Conservation (phyloP, 78 protist species). For the Dictyostelium firmibasis region DNA sequence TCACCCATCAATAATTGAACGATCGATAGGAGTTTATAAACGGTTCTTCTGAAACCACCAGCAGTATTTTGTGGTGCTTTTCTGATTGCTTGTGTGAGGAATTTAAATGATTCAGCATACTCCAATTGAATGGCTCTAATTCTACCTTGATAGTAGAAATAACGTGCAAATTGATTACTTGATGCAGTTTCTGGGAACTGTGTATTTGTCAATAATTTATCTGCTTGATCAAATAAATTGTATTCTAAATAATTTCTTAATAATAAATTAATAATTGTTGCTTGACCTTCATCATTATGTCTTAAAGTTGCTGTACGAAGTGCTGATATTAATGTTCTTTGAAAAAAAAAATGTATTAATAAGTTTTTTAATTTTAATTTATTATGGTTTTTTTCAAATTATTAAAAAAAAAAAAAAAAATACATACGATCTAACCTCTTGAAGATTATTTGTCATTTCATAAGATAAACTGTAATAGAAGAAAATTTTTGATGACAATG, state of each 20-base stretch:
- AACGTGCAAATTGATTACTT: constrained; percentile 92
- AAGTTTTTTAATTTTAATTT: neutral
- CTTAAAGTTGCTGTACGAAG: constrained; percentile 89
- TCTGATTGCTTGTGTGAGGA: constrained; percentile 90
- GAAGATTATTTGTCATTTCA: constrained; percentile 45
- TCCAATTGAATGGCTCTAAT: constrained; percentile 94
- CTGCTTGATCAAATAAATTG: constrained; percentile 93
- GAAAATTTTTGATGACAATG: constrained; percentile 80
- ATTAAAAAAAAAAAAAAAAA: neutral
- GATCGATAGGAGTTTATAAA: constrained; percentile 86
- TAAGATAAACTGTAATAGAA: constrained; percentile 84
- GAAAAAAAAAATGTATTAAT: neutral
- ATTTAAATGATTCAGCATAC: constrained; percentile 88
- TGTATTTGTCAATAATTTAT: constrained; percentile 87
- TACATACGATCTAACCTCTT: constrained; percentile 77
- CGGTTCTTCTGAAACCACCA: constrained; percentile 93
- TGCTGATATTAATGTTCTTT: constrained; percentile 6
- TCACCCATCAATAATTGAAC: constrained; percentile 96
- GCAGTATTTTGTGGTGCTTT: constrained; percentile 97
- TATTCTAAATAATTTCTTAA: constrained; percentile 88
- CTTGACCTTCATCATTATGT: constrained; percentile 89
- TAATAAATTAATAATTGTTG: constrained; percentile 89
- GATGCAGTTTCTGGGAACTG: constrained; percentile 87
- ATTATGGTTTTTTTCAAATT: too few species aligned
- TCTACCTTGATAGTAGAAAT: constrained; percentile 93